A percentile compares a stretch with the other conserved stretches of the same genome.
Evolutionary conservation across 306 rosid genomes (phyloP).

Genomic region (Inga leiocalycina): DNA sequence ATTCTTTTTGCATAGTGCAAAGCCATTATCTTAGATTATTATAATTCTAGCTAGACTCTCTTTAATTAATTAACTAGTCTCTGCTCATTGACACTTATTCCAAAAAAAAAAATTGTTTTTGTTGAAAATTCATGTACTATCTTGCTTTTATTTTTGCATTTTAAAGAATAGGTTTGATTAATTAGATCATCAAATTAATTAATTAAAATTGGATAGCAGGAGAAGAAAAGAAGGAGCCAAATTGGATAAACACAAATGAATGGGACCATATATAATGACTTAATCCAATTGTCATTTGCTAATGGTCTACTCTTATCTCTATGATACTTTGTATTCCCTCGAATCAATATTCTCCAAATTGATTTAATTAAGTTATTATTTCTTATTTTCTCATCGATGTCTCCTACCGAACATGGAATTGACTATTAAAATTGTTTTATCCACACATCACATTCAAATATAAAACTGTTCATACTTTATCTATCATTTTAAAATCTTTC

Average conservation of each 20-base stretch:
- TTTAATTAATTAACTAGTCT: too few species aligned
- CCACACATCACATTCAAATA: too few species aligned
- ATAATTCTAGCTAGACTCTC: too few species aligned
- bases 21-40: too few species aligned
- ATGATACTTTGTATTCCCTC: neutral
- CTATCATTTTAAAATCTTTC: neutral
- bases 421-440: neutral
- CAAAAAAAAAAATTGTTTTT: too few species aligned
- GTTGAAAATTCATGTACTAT: neutral
- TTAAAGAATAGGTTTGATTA: neutral
- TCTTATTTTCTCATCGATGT: neutral
- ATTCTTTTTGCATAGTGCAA: too few species aligned
- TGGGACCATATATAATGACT: neutral
- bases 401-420: neutral
- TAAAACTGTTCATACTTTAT: neutral
- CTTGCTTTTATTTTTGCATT: neutral
- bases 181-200: neutral
- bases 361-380: neutral
- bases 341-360: neutral
- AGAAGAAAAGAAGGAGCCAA: neutral
- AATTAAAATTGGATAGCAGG: neutral
- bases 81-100: too few species aligned
- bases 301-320: neutral
- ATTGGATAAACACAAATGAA: neutral
- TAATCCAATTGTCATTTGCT: neutral